phyloP scores from a whole-genome alignment of 2,329 filamentous ascomycete genomes.

The Acephala macrosclerotiorum region DNA sequence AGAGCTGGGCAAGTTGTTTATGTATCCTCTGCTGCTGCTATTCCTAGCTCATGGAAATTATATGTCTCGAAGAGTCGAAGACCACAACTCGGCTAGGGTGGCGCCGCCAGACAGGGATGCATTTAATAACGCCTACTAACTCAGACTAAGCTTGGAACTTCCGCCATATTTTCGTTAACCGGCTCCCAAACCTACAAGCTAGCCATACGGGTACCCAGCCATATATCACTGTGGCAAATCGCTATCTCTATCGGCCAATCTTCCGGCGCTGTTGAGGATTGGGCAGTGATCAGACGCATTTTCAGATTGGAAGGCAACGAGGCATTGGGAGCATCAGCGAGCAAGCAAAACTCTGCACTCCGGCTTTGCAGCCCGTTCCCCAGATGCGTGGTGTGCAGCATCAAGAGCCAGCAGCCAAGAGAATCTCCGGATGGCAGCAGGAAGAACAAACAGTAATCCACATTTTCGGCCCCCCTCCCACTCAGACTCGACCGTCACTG shows the following conservation, averaged over 20 bases:
- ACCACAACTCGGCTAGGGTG: neutral
- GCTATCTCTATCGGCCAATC: slow-evolving; percentile 33
- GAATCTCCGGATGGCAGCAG: neutral
- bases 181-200: slow-evolving; percentile 4
- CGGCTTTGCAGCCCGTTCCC: slow-evolving; percentile 2
- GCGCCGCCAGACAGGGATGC: slow-evolving; percentile 18
- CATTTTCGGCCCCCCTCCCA: neutral
- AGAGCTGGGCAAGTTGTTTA: slow-evolving; percentile 12
- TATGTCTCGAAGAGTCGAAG: slow-evolving; percentile 29
- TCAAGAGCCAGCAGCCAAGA: neutral
- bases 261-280: slow-evolving; percentile 16
- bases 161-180: neutral
- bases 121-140: slow-evolving; percentile 5
- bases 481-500: neutral
- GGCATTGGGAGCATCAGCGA: neutral
- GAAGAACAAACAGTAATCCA: neutral
- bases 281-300: slow-evolving; percentile 9
- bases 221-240: slow-evolving; percentile 27
- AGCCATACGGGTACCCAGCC: neutral
- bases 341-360: slow-evolving; percentile 1
- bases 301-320: neutral
- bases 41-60: slow-evolving; percentile 31
- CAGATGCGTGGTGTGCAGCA: slow-evolving; percentile 6
- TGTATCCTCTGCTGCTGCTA: slow-evolving; percentile 15
- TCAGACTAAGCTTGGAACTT: neutral